Evolutionary conservation across 306 rosid genomes (phyloP), one percentile per base, ranked within the genome.

Genomic region (Hylodesmum podocarpum): DNA sequence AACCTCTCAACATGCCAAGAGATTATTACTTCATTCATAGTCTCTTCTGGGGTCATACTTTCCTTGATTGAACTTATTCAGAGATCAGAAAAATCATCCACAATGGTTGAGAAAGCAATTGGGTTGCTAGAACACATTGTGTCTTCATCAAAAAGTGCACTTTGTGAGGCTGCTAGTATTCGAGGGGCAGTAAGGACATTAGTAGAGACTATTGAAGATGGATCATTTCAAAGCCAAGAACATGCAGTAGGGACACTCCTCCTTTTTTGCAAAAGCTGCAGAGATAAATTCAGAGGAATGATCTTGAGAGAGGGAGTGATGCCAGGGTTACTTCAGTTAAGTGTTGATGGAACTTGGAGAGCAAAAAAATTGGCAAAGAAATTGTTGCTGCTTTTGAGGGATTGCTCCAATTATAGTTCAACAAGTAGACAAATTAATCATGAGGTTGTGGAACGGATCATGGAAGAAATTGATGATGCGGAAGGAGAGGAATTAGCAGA

Each of bases 291-390:
- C 70, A 71, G 91, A 77, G 91, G 78, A 57, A 14, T 84, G 82
- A 85, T 85, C 5, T 21, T 89, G 63, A 72, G 79, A 63, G 90
- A 85, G 77, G 94, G 94, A 36, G 90, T 80, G 7, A 84, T 89
- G 89, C 91, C 90, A 0, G 88, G 91, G 39, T 66, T 87, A 65
- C 91, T 89, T 67, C 90, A 89, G 84, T 47, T 89, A 71, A 85
- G 87, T 1, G 88, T 84, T 77, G 90, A 89, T 12, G 94, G 94
- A 57, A 85, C 94, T 16, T 31, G 84, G 81, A 70, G 78, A 18
- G 91, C 88, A 4, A 85, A 64, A 69, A 36, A 47, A 3, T 24
- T 44, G 68, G 83, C 94, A 4, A 28, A 67, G 18, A 85, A 87
- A 33, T 53, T 86, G 72, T 34, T 89, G 72, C 63, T 87, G 41